Evolutionary conservation across 495 filamentous ascomycete species (phyloP), one percentile per base, ranked within the genome.

Genomic region (Apodospora peruviana): DNA sequence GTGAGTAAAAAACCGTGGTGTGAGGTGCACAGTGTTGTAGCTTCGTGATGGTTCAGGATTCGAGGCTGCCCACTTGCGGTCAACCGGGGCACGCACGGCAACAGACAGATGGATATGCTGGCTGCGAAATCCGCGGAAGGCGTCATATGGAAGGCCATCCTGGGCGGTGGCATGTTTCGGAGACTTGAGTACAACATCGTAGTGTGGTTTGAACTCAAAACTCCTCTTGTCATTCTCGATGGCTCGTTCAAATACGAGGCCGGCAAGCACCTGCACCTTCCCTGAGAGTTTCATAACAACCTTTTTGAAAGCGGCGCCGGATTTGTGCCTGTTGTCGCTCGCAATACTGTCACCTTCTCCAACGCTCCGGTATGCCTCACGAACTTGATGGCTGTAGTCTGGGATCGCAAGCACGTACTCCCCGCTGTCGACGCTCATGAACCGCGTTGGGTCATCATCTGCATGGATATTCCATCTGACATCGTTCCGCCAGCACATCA

Each of bases 201-300:
- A 97, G 61, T 98, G 93, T 9, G 88, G 89, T 52, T 77, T 88
- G 68, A 96, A 96, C 19, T 87, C 73, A 62, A 96, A 96, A 10
- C 83, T 88, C 43, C 94, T 78, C 20, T 76, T 72, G 21, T 81
- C 81, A 18, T 68, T 47, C 35, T 68, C 66, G 25, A 88, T 65
- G 50, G 91, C 86, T 46, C 86, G 78, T 64, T 98, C 91, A 64
- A 97, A 97, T 42, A 96, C 86, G 27, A 98, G 76, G 1, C 93
- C 93, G 18, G 89, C 85, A 52, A 87, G 70, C 87, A 88, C 94
- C 64, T 85, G 85, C 8, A 98, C 91, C 54, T 90, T 90, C 5
- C 93, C 93, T 5, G 91, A 95, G 8, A 98, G 77, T 64, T 98
- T 98, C 93, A 97, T 97, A 47, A 96, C 75, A 14, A 96, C 91